Conservation (phyloP, 1,284 basidiomycete species). For the Leccinum insolens region DNA sequence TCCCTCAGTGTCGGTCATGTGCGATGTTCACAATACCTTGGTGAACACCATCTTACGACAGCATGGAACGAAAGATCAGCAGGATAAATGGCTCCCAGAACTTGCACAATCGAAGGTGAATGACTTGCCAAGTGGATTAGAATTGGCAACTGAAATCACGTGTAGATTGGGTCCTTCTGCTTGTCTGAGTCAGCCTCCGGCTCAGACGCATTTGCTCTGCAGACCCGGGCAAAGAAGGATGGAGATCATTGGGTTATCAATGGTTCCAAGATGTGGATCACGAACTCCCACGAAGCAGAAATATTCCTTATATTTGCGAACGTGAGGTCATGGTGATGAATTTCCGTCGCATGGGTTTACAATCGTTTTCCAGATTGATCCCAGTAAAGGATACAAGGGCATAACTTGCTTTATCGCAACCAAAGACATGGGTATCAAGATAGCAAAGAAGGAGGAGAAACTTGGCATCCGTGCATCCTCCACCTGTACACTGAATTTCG, state of each 20-base stretch:
- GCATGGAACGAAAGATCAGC: slow-evolving; percentile 84
- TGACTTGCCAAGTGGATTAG: no score
- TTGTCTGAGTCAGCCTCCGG: slow-evolving; percentile 93
- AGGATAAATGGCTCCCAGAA: slow-evolving; percentile 88
- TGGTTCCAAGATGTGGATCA: slow-evolving; percentile 99
- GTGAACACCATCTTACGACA: slow-evolving; percentile 94
- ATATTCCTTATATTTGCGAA: slow-evolving; percentile 96
- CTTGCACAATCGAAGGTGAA: slow-evolving; percentile 78
- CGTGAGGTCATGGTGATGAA: slow-evolving; percentile 40
- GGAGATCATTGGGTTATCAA: slow-evolving; percentile 86
- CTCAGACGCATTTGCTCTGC: slow-evolving; percentile 96
- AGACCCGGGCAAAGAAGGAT: slow-evolving; percentile 89
- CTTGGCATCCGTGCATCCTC: slow-evolving; percentile 97
- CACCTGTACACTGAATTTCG: slow-evolving; percentile 95
- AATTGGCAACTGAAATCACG: not conserved
- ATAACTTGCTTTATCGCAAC: slow-evolving; percentile 98
- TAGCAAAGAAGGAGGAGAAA: slow-evolving; percentile 99
- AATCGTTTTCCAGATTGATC: slow-evolving; percentile 62
- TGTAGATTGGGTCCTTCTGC: slow-evolving; percentile 93
- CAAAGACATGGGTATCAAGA: slow-evolving; percentile 95
- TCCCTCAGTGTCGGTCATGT: slow-evolving; percentile 94
- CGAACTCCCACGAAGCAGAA: slow-evolving; percentile 96
- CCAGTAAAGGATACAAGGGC: slow-evolving; percentile 97
- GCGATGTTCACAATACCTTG: slow-evolving; percentile 98
- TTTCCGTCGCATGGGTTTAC: not conserved